These are phyloP conservation scores for Hypholoma fasciculare DNA, from an alignment of 768 basidiomycete genomes.

Conservation along the genomic window DNA sequence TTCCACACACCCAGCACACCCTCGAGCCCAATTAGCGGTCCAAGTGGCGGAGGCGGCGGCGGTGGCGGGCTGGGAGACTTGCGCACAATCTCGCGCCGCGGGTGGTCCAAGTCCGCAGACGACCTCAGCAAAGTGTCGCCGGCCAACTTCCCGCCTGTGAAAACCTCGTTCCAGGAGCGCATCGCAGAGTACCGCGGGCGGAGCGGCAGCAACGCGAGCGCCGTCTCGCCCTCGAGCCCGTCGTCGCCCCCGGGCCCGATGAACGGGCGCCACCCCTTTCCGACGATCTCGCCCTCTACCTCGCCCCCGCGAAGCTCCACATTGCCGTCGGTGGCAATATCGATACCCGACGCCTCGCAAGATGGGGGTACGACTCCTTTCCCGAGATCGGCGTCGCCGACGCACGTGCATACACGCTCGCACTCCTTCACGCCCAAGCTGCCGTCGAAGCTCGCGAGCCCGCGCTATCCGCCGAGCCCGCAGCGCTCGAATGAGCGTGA, in stretches of 20 bases:
- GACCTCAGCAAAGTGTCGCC: constrained; percentile 63
- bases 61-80: constrained; percentile 59
- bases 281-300: constrained; percentile 35
- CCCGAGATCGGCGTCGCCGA: constrained; percentile 23
- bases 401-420: constrained; percentile 61
- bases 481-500: constrained; percentile 35
- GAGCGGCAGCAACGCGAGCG: constrained; percentile 56
- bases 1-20: constrained; percentile 37
- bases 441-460: constrained; percentile 64
- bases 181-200: constrained; percentile 67
- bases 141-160: constrained; percentile 35
- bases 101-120: constrained; percentile 81
- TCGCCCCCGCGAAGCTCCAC: constrained; percentile 36
- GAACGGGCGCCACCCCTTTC: constrained; percentile 42
- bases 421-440: constrained; percentile 74
- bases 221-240: constrained; percentile 34
- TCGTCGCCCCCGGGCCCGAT: constrained; percentile 28
- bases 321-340: constrained; percentile 43
- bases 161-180: constrained; percentile 58
- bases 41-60: constrained; percentile 24
- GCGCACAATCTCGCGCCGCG: constrained; percentile 64
- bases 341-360: constrained; percentile 43
- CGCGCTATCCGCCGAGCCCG: constrained; percentile 54
- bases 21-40: constrained; percentile 33
- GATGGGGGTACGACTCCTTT: constrained; percentile 23